phyloP scores from a whole-genome alignment of 164 flowering plant species.

The Liriodendron chinense region DNA sequence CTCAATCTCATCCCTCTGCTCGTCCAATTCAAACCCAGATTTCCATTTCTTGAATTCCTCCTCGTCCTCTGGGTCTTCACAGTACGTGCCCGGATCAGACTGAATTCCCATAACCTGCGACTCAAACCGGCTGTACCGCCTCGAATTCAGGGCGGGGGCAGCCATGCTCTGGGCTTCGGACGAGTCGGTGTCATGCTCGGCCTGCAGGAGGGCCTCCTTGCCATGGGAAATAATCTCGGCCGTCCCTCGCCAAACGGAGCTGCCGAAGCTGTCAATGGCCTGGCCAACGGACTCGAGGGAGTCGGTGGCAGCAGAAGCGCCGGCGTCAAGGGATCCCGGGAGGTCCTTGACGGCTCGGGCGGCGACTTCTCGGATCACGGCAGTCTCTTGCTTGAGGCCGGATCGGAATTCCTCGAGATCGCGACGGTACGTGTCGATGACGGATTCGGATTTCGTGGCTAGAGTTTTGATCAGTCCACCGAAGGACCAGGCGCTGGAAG shows the following conservation, averaged over 20 bases:
- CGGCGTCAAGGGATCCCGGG: conserved; percentile 60
- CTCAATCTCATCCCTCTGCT: conserved; percentile 52
- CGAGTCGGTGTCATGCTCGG: conserved; percentile 28
- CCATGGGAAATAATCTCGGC: conserved; percentile 60
- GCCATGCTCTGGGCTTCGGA: conserved; percentile 17
- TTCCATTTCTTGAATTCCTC: conserved; percentile 59
- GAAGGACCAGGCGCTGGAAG: conserved; percentile 45
- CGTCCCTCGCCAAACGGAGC: conserved; percentile 61
- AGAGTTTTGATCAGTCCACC: conserved; percentile 61
- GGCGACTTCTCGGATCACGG: conserved; percentile 53
- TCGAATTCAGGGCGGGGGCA: conserved; percentile 15
- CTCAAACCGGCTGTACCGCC: conserved; percentile 63
- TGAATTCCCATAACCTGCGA: conserved; percentile 44
- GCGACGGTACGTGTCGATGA: conserved; percentile 57
- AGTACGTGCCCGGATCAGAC: conserved; percentile 48
- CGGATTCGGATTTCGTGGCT: conserved; percentile 63
- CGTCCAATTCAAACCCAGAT: conserved; percentile 55
- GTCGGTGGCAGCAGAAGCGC: conserved; percentile 72
- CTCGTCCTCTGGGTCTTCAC: conserved; percentile 61
- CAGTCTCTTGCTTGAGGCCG: conserved; percentile 67
- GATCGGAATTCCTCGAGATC: conserved; percentile 77
- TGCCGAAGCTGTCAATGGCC: conserved; percentile 65
- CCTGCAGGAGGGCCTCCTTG: conserved; percentile 40
- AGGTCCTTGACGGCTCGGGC: conserved; percentile 62
- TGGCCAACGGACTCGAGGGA: conserved; percentile 80